phyloP scores from a whole-genome alignment of 2,329 filamentous ascomycete species.

The Diatrype stigma region DNA sequence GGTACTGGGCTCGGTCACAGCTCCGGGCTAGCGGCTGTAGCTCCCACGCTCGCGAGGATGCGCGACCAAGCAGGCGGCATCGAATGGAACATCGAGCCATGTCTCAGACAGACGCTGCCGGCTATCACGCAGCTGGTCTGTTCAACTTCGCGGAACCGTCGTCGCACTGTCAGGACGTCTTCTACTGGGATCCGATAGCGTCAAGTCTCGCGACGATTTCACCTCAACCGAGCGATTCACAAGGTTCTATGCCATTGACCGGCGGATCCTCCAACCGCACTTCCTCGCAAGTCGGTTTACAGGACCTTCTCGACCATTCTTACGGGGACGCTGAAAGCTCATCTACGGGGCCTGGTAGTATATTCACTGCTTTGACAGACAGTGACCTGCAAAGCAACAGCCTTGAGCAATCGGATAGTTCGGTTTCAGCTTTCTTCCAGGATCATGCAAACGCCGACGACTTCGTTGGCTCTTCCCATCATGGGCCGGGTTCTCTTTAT shows the following conservation, averaged over 20 bases:
- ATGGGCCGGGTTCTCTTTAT: not conserved
- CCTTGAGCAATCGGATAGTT: not conserved
- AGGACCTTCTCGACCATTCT: not conserved
- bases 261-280: not conserved
- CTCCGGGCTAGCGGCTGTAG: slow-evolving; percentile 5
- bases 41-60: not conserved
- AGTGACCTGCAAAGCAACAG: not conserved
- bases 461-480: not conserved
- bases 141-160: not conserved
- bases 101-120: not conserved
- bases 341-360: not conserved
- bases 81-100: not conserved
- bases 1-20: slow-evolving; percentile 19
- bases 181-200: not conserved
- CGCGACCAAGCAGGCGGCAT: not conserved
- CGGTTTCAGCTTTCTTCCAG: not conserved
- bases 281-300: not conserved
- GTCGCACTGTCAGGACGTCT: not conserved
- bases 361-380: not conserved
- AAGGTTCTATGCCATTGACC: not conserved
- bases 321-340: not conserved
- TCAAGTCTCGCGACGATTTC: not conserved
- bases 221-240: not conserved
- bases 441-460: not conserved
- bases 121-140: not conserved